Evolutionary conservation across 1,284 basidiomycete genomes (phyloP), one percentile per base, ranked within the genome.

Genomic region (Cutaneotrichosporon arboriforme): DNA sequence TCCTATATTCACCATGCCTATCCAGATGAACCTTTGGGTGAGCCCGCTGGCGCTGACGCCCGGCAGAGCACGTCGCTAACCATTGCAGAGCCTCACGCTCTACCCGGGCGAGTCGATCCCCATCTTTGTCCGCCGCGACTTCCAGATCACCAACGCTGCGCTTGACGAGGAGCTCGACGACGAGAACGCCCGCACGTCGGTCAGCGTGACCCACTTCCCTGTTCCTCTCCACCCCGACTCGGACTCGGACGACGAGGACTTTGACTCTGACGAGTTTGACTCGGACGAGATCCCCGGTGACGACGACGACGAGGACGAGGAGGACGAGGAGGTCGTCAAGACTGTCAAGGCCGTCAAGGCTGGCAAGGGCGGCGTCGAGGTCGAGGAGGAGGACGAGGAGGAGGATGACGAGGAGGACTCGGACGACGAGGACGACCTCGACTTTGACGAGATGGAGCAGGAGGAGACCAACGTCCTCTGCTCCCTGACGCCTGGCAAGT

Each of bases 141-240:
- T 94, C 66, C 80, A 81, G 67, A 83, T 96, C 73, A 90, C 88
- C 70, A 91, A 90, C 74, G 83, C 86, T 51, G 83, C 89, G 8
- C 82, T 93, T 47, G 86, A 85, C 50, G 86, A 89, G 61, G 79
- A 82, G 62, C 79, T 93, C 56, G 77, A 73, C 36, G 84, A 88
- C 69, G 68, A 78, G 51, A 77, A 78, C 44, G 83, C 83, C 35
- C 81, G 90, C 60, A 86, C 88, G 12, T 83, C 86, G 52, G 78
- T 96, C 66, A 91, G 88, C 76, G 80, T 97, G 61, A 80, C 81
- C 46, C 88, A 89, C 77, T 62, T 67, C 59, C 72, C 71, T 46
- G 64, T 68, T 64, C 67, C 67, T 62, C 68, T 64, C 46, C 63
- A 54, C 56, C 69, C 59, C 57, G 72, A 72, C 17, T 70, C 73